Percentiles rank a stretch among this genome's conserved stretches.
These are phyloP conservation scores for Ceriops tagal DNA, from an alignment of 345 rosid species.

Conservation along the genomic window DNA sequence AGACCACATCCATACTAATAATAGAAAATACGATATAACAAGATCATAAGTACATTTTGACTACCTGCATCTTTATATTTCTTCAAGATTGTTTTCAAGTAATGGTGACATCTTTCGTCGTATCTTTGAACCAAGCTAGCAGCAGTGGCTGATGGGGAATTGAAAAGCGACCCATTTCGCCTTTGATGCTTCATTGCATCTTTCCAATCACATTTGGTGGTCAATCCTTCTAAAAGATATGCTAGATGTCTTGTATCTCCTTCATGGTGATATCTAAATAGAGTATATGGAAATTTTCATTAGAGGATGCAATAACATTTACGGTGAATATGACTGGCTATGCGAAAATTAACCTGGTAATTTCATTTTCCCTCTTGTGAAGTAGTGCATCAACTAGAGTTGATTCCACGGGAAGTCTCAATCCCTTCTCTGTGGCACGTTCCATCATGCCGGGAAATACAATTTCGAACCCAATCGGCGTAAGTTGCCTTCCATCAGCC, in stretches of 20 bases:
- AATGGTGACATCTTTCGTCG: conserved; percentile 7
- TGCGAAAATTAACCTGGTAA: not conserved
- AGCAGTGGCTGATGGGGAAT: conserved; percentile 21
- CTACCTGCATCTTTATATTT: not conserved
- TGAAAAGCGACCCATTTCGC: conserved; percentile 11
- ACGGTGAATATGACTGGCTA: not conserved
- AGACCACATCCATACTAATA: not conserved
- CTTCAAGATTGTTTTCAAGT: conserved; percentile 4
- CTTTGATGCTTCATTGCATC: conserved; percentile 14
- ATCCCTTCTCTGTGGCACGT: not conserved
- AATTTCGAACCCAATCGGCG: conserved; percentile 8
- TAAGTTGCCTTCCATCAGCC: not conserved
- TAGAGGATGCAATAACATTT: not conserved
- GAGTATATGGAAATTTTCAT: too few species aligned
- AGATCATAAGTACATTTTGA: not conserved
- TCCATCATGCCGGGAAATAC: conserved; percentile 14
- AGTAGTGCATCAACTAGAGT: not conserved
- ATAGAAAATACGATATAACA: not conserved
- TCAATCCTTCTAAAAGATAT: conserved; percentile 12
- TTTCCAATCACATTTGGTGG: conserved; percentile 1
- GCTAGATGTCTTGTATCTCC: not conserved
- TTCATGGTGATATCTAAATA: not conserved
- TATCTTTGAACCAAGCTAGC: conserved; percentile 9
- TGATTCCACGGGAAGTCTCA: conserved; percentile 1
- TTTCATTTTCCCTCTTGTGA: not conserved